Conservation (phyloP, 768 basidiomycete species). For the Chlorophyllum brunneum region DNA sequence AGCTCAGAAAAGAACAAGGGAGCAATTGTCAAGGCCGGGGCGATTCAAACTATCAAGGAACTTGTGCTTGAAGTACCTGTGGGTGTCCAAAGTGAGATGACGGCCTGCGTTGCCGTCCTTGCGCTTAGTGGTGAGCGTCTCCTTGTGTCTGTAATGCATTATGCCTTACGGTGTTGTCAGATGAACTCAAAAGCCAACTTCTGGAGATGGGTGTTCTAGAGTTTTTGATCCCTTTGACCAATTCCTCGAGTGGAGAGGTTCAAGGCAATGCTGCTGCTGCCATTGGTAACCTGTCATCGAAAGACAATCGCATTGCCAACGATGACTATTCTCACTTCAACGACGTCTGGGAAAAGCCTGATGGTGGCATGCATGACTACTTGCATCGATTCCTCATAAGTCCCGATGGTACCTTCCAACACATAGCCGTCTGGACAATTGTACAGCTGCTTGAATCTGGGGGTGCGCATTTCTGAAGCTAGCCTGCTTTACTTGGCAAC, state of each 20-base stretch:
- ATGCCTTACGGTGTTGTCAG: conserved; percentile 34
- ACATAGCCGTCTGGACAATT: conserved; percentile 99
- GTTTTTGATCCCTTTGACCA: conserved; percentile 93
- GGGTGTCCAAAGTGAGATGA: conserved; percentile 99
- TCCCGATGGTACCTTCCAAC: conserved; percentile 96
- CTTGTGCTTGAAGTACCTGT: conserved; percentile 92
- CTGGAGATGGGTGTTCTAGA: conserved; percentile 99
- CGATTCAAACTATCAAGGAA: conserved; percentile 95
- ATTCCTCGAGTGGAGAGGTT: conserved; percentile 94
- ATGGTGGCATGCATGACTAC: conserved; percentile 95
- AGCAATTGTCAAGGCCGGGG: conserved; percentile 96
- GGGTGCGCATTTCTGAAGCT: conserved; percentile 38
- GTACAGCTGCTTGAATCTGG: conserved; percentile 97
- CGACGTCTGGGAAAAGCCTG: conserved; percentile 96
- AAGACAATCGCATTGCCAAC: conserved; percentile 49
- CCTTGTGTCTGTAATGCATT: background rate
- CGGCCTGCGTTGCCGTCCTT: conserved; percentile 94
- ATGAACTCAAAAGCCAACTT: conserved; percentile 94
- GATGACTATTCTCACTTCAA: conserved; percentile 98
- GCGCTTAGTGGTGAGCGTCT: conserved; percentile 82
- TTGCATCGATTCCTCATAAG: conserved; percentile 91
- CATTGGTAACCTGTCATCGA: conserved; percentile 94
- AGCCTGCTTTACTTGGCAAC: background rate
- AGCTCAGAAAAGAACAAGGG: conserved; percentile 98
- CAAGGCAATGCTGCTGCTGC: conserved; percentile 99